phyloP scores from a whole-genome alignment of 495 filamentous ascomycete species.

The Xylaria curta region DNA sequence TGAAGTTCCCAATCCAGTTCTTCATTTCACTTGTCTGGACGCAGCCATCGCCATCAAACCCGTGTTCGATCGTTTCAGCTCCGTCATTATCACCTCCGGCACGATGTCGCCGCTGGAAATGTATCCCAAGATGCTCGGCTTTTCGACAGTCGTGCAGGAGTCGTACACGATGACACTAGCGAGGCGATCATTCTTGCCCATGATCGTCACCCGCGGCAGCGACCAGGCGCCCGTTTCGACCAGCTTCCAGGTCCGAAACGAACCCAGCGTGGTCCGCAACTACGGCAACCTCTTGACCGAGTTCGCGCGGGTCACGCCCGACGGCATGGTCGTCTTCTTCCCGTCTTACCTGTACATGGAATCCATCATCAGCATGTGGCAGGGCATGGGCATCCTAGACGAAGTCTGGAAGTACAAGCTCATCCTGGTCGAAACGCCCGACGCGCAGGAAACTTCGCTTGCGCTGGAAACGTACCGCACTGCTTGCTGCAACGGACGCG shows the following conservation, averaged over 20 bases:
- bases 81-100: conserved; percentile 97
- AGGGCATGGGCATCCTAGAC: conserved; percentile 95
- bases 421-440: conserved; percentile 96
- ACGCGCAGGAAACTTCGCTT: conserved; percentile 94
- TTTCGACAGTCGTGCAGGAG: conserved; percentile 88
- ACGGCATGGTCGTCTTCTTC: conserved; percentile 98
- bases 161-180: conserved; percentile 98
- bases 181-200: conserved; percentile 91
- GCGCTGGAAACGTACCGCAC: conserved; percentile 97
- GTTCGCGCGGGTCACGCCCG: conserved; percentile 92
- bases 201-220: conserved; percentile 94
- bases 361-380: conserved; percentile 98
- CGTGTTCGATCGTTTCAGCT: conserved; percentile 95
- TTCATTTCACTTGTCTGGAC: conserved; percentile 97
- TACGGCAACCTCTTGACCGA: conserved; percentile 93
- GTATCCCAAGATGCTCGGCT: conserved; percentile 98
- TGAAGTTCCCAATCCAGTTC: conserved; percentile 91
- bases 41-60: conserved; percentile 98
- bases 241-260: conserved; percentile 91
- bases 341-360: conserved; percentile 99
- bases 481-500: conserved; percentile 94
- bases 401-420: conserved; percentile 99
- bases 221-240: conserved; percentile 93
- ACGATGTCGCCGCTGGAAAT: conserved; percentile 97
- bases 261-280: conserved; percentile 91